Percentiles rank a stretch among this genome's conserved stretches.
Evolutionary conservation across 1,139 yeast genomes (phyloP).

Genomic region (Candida labiduridarum): DNA sequence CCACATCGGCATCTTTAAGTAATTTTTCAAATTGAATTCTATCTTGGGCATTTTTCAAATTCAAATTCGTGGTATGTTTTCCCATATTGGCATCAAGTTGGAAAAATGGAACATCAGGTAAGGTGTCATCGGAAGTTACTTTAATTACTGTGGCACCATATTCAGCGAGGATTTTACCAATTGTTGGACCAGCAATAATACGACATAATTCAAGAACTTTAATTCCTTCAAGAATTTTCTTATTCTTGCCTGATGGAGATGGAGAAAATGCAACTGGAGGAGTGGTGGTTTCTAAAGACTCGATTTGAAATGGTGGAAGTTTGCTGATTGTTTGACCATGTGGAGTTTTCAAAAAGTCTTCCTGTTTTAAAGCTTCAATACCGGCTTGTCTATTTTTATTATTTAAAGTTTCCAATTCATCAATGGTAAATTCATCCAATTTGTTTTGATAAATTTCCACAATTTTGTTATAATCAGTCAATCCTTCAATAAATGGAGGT

Average conservation of each 20-base stretch:
- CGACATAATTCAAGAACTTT: slow-evolving; percentile 34
- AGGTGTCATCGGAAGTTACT: slow-evolving; percentile 25
- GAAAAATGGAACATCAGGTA: slow-evolving; percentile 35
- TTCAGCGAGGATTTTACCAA: slow-evolving; percentile 30
- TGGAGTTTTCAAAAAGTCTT: slow-evolving; percentile 27
- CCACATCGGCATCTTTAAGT: slow-evolving; percentile 29
- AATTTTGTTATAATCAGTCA: slow-evolving; percentile 26
- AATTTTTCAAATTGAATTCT: slow-evolving; percentile 25
- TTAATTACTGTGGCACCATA: slow-evolving; percentile 35
- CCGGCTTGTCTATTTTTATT: slow-evolving; percentile 30
- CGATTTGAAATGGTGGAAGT: slow-evolving; percentile 25
- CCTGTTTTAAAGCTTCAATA: slow-evolving; percentile 26
- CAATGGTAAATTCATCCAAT: slow-evolving; percentile 21
- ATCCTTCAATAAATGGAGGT: slow-evolving; percentile 24
- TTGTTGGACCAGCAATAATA: slow-evolving; percentile 36
- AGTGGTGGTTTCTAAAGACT: slow-evolving; percentile 22
- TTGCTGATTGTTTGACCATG: slow-evolving; percentile 26
- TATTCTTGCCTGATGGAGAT: slow-evolving; percentile 8
- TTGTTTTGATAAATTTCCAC: slow-evolving; percentile 24
- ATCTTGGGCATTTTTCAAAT: slow-evolving; percentile 26
- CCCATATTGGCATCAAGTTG: slow-evolving; percentile 36
- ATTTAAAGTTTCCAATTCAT: slow-evolving; percentile 23
- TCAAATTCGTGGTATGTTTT: slow-evolving; percentile 30
- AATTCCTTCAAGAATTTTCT: slow-evolving; percentile 27
- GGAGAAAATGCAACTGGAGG: slow-evolving; percentile 24